Percentiles rank a stretch among this genome's conserved stretches.
Evolutionary conservation across 2,329 filamentous ascomycete genomes (phyloP).

Genomic region (Ophiostoma sp.): DNA sequence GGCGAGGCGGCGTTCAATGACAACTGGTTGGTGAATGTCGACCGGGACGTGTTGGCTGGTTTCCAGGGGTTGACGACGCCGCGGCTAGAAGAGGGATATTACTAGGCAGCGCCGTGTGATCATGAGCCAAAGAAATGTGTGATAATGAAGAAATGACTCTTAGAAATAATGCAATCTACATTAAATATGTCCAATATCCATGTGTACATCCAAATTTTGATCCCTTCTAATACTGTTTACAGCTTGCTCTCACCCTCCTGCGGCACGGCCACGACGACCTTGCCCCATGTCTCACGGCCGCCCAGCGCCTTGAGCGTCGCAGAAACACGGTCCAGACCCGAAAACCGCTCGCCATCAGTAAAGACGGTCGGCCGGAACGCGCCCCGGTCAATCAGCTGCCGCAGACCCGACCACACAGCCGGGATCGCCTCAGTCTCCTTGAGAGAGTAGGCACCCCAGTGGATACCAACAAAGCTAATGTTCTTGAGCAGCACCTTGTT

Average conservation of each 20-base stretch:
- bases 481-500: slow-evolving; percentile 95
- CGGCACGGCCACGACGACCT: slow-evolving; percentile 86
- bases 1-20: slow-evolving; percentile 66
- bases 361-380: slow-evolving; percentile 84
- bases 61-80: slow-evolving; percentile 51
- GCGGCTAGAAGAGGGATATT: background rate
- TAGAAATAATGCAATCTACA: background rate
- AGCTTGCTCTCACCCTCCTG: slow-evolving; percentile 63
- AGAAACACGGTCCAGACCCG: slow-evolving; percentile 59
- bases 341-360: slow-evolving; percentile 71
- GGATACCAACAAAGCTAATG: slow-evolving; percentile 82
- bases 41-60: slow-evolving; percentile 67
- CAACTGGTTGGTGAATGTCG: slow-evolving; percentile 72
- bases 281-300: slow-evolving; percentile 85
- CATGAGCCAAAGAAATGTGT: no score
- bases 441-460: slow-evolving; percentile 83
- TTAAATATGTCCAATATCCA: background rate
- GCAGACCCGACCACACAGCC: slow-evolving; percentile 79
- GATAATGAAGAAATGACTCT: slow-evolving; percentile 2
- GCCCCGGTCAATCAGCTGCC: slow-evolving; percentile 71
- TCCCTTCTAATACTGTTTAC: slow-evolving; percentile 35
- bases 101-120: background rate
- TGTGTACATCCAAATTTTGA: background rate
- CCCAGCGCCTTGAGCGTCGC: slow-evolving; percentile 55
- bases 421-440: slow-evolving; percentile 70